phyloP scores from a whole-genome alignment of 768 basidiomycete genomes.

The Sarcomyxa edulis region DNA sequence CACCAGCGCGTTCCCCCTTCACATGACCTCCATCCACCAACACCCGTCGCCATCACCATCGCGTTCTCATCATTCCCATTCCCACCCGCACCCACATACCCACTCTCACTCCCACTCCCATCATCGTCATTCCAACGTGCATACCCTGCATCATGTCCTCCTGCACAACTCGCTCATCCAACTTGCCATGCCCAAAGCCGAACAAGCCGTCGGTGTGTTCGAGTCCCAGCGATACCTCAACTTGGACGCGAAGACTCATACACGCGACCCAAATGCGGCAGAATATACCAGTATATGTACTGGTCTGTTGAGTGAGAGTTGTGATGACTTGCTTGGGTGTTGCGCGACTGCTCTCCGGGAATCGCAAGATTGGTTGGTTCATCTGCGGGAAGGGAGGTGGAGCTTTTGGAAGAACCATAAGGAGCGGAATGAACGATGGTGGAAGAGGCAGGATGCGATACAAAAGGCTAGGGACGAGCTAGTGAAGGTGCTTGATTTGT shows the following conservation, averaged over 20 bases:
- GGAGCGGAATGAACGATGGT: slow-evolving; percentile 23
- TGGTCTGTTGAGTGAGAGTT: slow-evolving; percentile 44
- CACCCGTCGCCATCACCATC: not conserved
- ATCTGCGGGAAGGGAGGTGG: slow-evolving; percentile 28
- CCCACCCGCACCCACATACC: not conserved
- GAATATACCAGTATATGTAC: slow-evolving; percentile 36
- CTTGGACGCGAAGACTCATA: slow-evolving; percentile 51
- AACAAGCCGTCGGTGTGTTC: slow-evolving; percentile 66
- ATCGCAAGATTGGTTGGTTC: slow-evolving; percentile 46
- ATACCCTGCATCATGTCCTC: slow-evolving; percentile 13
- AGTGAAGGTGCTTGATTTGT: slow-evolving; percentile 32
- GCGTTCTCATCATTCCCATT: slow-evolving; percentile 3
- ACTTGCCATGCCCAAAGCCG: slow-evolving; percentile 28
- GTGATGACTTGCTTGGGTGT: slow-evolving; percentile 43
- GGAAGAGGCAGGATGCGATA: slow-evolving; percentile 30
- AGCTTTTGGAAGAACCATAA: slow-evolving; percentile 27
- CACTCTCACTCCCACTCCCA: slow-evolving; percentile 16
- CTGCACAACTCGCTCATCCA: slow-evolving; percentile 36
- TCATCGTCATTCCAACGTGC: slow-evolving; percentile 28
- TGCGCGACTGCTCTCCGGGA: slow-evolving; percentile 35
- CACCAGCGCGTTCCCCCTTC: too few species aligned
- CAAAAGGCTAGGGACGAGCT: slow-evolving; percentile 32
- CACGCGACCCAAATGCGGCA: slow-evolving; percentile 43
- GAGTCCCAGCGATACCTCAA: slow-evolving; percentile 69
- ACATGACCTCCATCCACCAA: too few species aligned